Percentiles rank a stretch among this genome's conserved stretches.
Evolutionary conservation across 78 protist species (phyloP).

Genomic region (Carpediemonas membranifera): DNA sequence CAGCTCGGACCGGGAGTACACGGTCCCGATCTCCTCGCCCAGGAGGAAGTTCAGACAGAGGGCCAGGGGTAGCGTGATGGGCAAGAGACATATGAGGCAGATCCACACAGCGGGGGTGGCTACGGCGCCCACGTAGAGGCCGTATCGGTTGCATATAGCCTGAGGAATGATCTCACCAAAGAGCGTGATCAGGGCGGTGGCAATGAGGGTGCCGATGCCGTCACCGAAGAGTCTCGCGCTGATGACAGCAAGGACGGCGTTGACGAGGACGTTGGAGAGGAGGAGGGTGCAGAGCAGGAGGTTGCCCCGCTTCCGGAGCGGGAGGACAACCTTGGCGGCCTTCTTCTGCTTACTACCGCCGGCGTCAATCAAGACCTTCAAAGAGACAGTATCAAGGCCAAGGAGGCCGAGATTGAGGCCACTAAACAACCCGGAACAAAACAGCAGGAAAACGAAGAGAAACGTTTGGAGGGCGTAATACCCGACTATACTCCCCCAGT

Average conservation of each 20-base stretch:
- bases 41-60: constrained; percentile 54
- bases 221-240: constrained; percentile 52
- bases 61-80: constrained; percentile 60
- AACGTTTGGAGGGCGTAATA: no score
- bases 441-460: no score
- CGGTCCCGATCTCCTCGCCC: constrained; percentile 64
- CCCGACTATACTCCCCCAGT: no score
- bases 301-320: constrained; percentile 70
- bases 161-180: constrained; percentile 77
- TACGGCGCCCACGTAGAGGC: constrained; percentile 45
- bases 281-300: no score
- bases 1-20: constrained; percentile 44
- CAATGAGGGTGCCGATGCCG: constrained; percentile 46
- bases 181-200: constrained; percentile 55
- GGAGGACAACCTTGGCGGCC: constrained; percentile 57
- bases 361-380: no score
- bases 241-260: constrained; percentile 61
- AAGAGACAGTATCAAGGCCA: no score
- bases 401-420: no score
- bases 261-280: no score
- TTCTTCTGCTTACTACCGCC: not conserved
- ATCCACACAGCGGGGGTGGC: constrained; percentile 12
- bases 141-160: constrained; percentile 43
- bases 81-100: constrained; percentile 40
- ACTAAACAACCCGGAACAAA: no score